phyloP scores from a whole-genome alignment of 768 basidiomycete genomes.

The Mycena vulgaris region DNA sequence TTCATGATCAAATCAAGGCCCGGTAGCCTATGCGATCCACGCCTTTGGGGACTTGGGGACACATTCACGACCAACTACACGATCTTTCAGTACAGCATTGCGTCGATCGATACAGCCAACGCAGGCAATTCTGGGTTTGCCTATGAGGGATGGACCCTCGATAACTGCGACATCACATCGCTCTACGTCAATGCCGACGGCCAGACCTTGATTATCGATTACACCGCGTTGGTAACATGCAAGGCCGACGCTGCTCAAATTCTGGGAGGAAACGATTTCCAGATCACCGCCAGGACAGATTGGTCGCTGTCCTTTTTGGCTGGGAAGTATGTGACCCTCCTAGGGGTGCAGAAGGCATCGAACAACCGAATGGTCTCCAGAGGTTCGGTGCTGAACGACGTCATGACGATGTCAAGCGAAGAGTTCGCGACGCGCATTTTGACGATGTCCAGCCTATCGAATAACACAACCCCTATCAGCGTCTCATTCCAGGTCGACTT shows the following conservation, averaged over 20 bases:
- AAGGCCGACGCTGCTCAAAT: constrained; percentile 13
- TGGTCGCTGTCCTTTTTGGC: constrained; percentile 36
- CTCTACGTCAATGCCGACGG: constrained; percentile 39
- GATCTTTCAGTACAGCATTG: constrained; percentile 44
- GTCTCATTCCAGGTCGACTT: constrained; percentile 9
- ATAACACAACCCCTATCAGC: not conserved
- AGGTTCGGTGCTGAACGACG: not conserved
- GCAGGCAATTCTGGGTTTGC: constrained; percentile 42
- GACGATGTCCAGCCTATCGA: not conserved
- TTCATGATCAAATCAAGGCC: constrained; percentile 38
- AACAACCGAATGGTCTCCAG: not conserved
- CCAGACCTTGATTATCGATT: constrained; percentile 31
- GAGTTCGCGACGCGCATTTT: not conserved
- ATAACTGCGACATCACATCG: no score
- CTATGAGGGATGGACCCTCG: no score
- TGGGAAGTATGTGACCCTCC: constrained; percentile 37
- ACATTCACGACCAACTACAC: constrained; percentile 45
- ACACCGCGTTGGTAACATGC: constrained; percentile 39
- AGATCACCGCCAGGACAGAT: constrained; percentile 35
- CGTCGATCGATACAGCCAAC: constrained; percentile 40
- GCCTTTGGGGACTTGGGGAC: constrained; percentile 45
- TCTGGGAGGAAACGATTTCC: constrained; percentile 7
- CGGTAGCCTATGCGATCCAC: constrained; percentile 45
- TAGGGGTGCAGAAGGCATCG: constrained; percentile 31
- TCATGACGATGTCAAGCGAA: not conserved